Evolutionary conservation across 768 basidiomycete species (phyloP).

Genomic region (Pleurotus pulmonarius): DNA sequence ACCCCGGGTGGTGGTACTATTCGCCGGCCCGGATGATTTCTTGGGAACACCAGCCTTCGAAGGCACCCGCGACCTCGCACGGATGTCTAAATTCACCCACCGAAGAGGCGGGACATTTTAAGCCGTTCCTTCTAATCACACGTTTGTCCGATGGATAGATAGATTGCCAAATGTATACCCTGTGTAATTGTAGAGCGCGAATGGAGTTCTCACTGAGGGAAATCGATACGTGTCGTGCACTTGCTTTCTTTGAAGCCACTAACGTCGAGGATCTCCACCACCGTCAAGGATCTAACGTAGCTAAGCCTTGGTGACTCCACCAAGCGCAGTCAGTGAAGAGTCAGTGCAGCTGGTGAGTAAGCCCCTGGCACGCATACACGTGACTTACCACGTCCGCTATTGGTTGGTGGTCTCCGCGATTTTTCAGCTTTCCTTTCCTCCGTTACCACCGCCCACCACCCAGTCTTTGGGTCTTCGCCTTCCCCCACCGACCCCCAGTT

Average conservation of each 20-base stretch:
- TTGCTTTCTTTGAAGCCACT: no score
- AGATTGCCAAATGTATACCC: no score
- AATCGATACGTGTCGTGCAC: no score
- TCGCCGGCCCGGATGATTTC: not conserved
- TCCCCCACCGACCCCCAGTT: constrained; percentile 8
- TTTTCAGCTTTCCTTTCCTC: constrained; percentile 6
- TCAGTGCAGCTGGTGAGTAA: no score
- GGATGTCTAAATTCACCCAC: not conserved
- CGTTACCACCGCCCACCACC: constrained; percentile 8
- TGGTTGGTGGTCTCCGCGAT: constrained; percentile 4
- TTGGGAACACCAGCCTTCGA: not conserved
- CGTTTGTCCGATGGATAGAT: not conserved
- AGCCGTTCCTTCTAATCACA: not conserved
- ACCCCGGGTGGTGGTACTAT: not conserved
- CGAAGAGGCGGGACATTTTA: not conserved
- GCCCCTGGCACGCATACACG: no score
- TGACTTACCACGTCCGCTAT: not conserved
- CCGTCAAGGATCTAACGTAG: no score
- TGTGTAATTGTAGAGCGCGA: no score
- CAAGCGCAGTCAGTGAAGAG: no score
- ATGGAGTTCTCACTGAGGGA: no score
- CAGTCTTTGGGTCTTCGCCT: not conserved
- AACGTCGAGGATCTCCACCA: no score
- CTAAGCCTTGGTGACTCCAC: no score
- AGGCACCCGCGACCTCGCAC: not conserved